These are phyloP conservation scores for Candida tunisiensis DNA, from an alignment of 1,139 yeast genomes.

Conservation along the genomic window DNA sequence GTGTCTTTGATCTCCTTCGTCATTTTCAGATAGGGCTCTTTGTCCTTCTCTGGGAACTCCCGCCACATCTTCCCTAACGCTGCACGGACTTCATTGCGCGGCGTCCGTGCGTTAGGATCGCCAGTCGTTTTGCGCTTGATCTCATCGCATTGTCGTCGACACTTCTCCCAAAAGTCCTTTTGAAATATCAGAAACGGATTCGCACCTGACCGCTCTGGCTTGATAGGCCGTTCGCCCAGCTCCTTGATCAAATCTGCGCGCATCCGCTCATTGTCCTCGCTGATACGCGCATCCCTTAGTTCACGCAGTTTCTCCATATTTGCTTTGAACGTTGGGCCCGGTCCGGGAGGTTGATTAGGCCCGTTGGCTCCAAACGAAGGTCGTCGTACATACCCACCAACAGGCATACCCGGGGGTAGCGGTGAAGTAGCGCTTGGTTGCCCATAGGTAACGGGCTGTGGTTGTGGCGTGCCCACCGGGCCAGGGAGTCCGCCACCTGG, in stretches of 20 bases:
- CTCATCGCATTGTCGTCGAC: conserved; percentile 21
- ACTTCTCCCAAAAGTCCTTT: conserved; percentile 25
- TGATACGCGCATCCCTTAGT: conserved; percentile 9
- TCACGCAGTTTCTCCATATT: no score
- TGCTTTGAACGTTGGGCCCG: no score
- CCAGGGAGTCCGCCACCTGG: no score
- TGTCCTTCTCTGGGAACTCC: conserved; percentile 21
- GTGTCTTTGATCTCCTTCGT: conserved; percentile 19
- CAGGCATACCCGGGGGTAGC: no score
- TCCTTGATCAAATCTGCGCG: conserved; percentile 17
- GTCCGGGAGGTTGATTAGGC: no score
- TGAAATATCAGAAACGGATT: conserved; percentile 27
- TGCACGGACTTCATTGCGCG: conserved; percentile 25
- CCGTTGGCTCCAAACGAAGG: no score
- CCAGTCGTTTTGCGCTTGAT: conserved; percentile 15
- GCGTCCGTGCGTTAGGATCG: conserved; percentile 18
- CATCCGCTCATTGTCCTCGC: conserved; percentile 18
- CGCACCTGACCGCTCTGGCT: conserved; percentile 23
- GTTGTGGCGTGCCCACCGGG: no score
- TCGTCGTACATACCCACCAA: no score
- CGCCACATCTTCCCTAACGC: conserved; percentile 27
- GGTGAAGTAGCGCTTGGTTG: no score
- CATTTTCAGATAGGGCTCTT: conserved; percentile 20
- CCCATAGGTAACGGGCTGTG: no score
- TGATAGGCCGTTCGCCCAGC: conserved; percentile 22